Evolutionary conservation across 257 asterid species (phyloP).

Genomic region (Mitragyna speciosa): DNA sequence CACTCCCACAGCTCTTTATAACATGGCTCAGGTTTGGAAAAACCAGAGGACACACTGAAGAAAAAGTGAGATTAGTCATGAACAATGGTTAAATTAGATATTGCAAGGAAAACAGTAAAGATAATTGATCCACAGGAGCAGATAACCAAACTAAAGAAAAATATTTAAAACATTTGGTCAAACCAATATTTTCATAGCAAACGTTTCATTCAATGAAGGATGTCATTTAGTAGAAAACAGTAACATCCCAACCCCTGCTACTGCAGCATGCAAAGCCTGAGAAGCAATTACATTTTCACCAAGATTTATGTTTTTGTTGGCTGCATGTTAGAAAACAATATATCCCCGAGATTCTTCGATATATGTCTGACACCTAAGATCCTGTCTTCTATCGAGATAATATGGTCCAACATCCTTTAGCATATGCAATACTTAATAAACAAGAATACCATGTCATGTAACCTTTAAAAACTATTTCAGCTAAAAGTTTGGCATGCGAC

Average conservation of each 20-base stretch:
- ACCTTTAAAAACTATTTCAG: neutral
- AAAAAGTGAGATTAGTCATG: constrained; percentile 3
- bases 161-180: neutral
- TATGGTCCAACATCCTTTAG: neutral
- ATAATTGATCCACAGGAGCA: neutral
- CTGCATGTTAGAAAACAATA: neutral
- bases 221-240: neutral
- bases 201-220: neutral
- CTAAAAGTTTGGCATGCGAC: neutral
- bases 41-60: constrained; percentile 83
- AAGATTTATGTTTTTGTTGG: neutral
- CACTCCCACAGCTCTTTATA: constrained; percentile 57
- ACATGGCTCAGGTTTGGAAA: constrained; percentile 72
- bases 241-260: neutral
- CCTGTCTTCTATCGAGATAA: neutral
- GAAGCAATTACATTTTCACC: neutral
- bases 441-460: neutral
- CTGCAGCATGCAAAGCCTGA: neutral
- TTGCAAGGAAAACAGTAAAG: neutral
- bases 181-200: neutral
- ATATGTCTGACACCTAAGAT: neutral
- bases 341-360: neutral
- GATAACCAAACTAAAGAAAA: neutral
- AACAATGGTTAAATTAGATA: neutral
- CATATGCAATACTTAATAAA: neutral